Evolutionary conservation across 2,329 filamentous ascomycete genomes (phyloP).

Genomic region (Dactylella cylindrospora): DNA sequence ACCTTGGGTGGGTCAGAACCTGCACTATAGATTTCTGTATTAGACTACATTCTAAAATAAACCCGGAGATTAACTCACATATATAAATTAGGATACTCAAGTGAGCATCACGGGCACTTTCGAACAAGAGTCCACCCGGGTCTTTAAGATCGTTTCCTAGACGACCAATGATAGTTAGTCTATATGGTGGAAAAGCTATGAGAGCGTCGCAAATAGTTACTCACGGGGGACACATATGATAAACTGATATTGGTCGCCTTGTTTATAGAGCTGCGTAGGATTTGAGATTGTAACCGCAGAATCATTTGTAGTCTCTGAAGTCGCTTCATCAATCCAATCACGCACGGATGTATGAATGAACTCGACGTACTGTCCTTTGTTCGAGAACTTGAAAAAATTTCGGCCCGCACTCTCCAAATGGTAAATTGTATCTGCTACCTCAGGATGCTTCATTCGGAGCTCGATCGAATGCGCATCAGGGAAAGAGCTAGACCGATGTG

Average conservation of each 20-base stretch:
- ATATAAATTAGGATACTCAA: conserved; percentile 7
- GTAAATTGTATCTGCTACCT: conserved; percentile 16
- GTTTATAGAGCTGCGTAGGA: neutral
- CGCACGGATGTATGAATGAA: conserved; percentile 22
- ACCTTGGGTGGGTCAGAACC: conserved; percentile 10
- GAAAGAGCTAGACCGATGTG: neutral
- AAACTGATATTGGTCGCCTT: conserved; percentile 5
- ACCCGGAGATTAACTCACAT: neutral
- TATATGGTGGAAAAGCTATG: neutral
- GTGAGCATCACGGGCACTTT: conserved; percentile 9
- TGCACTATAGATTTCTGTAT: neutral
- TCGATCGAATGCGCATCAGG: neutral
- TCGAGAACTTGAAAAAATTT: conserved; percentile 19
- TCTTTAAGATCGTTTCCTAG: conserved; percentile 3
- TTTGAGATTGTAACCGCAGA: neutral
- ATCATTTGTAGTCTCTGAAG: neutral
- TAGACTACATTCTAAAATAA: neutral
- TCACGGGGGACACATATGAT: conserved; percentile 10
- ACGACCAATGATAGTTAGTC: neutral
- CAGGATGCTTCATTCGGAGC: conserved; percentile 5
- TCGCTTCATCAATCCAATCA: conserved; percentile 13
- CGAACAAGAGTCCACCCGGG: neutral
- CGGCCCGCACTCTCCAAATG: conserved; percentile 5
- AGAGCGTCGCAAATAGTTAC: no score
- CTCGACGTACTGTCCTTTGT: conserved; percentile 1